Evolutionary conservation across 1,284 basidiomycete species (phyloP).

Genomic region (Agaricales sp.): DNA sequence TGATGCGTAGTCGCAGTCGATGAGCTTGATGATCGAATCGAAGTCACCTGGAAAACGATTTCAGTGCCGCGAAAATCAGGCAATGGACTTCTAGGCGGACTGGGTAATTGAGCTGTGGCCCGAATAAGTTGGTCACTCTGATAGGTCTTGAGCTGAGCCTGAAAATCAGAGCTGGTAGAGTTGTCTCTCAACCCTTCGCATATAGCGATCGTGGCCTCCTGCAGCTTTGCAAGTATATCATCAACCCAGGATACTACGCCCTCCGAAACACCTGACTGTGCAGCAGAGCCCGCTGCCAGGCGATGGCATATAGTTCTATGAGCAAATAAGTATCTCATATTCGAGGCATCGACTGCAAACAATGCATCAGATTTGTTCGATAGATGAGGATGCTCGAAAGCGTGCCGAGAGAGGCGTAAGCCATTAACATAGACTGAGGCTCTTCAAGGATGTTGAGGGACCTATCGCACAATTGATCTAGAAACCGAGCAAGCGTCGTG

Average conservation of each 20-base stretch:
- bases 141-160: conserved; percentile 25
- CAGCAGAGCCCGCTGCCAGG: conserved; percentile 22
- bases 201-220: conserved; percentile 26
- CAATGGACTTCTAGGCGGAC: conserved; percentile 24
- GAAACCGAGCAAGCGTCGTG: conserved; percentile 2
- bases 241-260: conserved; percentile 54
- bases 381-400: background rate
- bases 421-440: conserved; percentile 9
- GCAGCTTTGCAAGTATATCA: conserved; percentile 42
- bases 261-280: conserved; percentile 15
- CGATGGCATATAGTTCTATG: conserved; percentile 35
- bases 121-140: conserved; percentile 38
- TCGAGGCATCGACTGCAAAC: conserved; percentile 16
- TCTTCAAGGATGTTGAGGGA: background rate
- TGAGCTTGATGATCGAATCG: conserved; percentile 29
- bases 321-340: conserved; percentile 33
- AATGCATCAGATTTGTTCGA: no score
- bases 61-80: conserved; percentile 7
- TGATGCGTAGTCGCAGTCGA: conserved; percentile 39
- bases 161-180: conserved; percentile 10
- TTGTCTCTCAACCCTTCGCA: conserved; percentile 20
- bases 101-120: conserved; percentile 55
- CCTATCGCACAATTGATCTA: background rate
- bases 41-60: conserved; percentile 33
- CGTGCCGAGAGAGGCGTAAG: conserved; percentile 17